A percentile compares a stretch with the other conserved stretches of the same genome.
phyloP scores from a whole-genome alignment of 2,329 filamentous ascomycete species.

The Claviceps cyperi region DNA sequence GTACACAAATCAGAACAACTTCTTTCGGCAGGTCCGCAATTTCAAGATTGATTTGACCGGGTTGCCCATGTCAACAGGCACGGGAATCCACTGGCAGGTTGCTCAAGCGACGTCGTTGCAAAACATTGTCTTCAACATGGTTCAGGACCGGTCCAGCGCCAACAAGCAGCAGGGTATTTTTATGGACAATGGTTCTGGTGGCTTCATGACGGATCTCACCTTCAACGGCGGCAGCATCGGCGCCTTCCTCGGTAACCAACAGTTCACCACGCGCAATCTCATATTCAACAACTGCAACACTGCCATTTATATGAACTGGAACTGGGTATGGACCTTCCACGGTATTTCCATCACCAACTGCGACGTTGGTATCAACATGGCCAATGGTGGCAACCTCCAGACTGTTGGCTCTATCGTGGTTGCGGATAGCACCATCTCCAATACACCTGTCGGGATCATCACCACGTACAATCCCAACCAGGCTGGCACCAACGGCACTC shows the following conservation, averaged over 20 bases:
- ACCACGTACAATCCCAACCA: conserved; percentile 54
- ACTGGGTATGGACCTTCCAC: conserved; percentile 77
- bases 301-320: conserved; percentile 82
- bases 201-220: conserved; percentile 68
- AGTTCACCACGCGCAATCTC: conserved; percentile 74
- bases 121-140: conserved; percentile 72
- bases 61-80: conserved; percentile 44
- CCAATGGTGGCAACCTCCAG: conserved; percentile 45
- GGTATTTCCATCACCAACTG: conserved; percentile 61
- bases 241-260: conserved; percentile 71
- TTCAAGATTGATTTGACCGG: conserved; percentile 63
- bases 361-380: conserved; percentile 66
- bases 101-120: conserved; percentile 70
- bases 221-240: conserved; percentile 74
- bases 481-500: conserved; percentile 59
- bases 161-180: conserved; percentile 67
- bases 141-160: conserved; percentile 43
- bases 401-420: conserved; percentile 76
- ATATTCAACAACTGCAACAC: conserved; percentile 72
- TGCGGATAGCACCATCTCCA: conserved; percentile 64
- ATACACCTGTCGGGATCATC: conserved; percentile 55
- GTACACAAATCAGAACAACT: conserved; percentile 73
- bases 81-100: conserved; percentile 74
- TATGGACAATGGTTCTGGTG: conserved; percentile 74
- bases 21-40: conserved; percentile 72